phyloP scores from a whole-genome alignment of 306 rosid species.

The Alnus glutinosa region DNA sequence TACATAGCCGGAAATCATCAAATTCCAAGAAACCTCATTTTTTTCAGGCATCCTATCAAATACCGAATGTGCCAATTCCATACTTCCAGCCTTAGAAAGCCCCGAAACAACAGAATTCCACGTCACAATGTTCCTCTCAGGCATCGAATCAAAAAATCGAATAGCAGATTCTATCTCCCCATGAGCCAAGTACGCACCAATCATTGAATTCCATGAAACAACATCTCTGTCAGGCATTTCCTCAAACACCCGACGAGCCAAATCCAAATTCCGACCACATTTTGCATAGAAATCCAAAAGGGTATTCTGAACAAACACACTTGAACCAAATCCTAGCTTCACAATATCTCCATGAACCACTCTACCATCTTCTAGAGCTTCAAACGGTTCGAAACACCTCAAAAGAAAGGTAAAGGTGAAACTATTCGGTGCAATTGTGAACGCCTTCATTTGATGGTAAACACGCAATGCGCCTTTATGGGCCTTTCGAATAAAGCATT shows the following conservation, averaged over 20 bases:
- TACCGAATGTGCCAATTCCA: conserved; percentile 25
- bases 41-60: conserved; percentile 31
- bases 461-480: conserved; percentile 21
- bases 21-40: conserved; percentile 36
- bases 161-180: conserved; percentile 22
- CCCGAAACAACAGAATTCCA: conserved; percentile 39
- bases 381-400: conserved; percentile 22
- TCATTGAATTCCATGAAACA: conserved; percentile 36
- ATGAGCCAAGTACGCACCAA: conserved; percentile 22
- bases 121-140: conserved; percentile 33
- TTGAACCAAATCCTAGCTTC: conserved; percentile 31
- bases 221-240: conserved; percentile 38
- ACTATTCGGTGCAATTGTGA: conserved; percentile 19
- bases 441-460: conserved; percentile 26
- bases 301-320: conserved; percentile 35
- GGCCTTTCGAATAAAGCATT: conserved; percentile 20
- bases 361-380: conserved; percentile 23
- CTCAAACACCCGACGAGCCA: conserved; percentile 30
- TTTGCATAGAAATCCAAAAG: conserved; percentile 36
- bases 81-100: conserved; percentile 34
- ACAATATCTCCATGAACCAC: conserved; percentile 31
- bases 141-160: conserved; percentile 22
- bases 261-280: conserved; percentile 14
- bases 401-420: conserved; percentile 36
- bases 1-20: conserved; percentile 26